phyloP scores from a whole-genome alignment of 1,284 basidiomycete species.

The Retiboletus flavoniger region DNA sequence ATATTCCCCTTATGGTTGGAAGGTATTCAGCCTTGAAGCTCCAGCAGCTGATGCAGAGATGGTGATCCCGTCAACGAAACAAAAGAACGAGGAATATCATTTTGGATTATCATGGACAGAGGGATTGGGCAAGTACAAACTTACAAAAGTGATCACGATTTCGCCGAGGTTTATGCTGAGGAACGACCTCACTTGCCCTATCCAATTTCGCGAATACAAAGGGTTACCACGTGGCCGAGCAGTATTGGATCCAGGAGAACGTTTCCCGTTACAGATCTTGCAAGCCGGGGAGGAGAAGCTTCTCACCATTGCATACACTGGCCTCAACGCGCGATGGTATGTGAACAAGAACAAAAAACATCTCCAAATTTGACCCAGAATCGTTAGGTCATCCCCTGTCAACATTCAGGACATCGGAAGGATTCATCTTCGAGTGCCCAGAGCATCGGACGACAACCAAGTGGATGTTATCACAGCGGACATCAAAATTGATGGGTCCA shows the following conservation, averaged over 20 bases:
- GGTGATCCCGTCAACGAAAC: slow-evolving; percentile 65
- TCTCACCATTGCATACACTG: slow-evolving; percentile 83
- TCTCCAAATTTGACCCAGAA: slow-evolving; percentile 5
- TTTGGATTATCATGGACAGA: slow-evolving; percentile 92
- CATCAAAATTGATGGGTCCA: slow-evolving; percentile 82
- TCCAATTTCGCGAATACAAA: slow-evolving; percentile 87
- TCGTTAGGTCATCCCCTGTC: slow-evolving; percentile 85
- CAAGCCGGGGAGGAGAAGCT: slow-evolving; percentile 68
- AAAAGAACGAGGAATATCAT: slow-evolving; percentile 79
- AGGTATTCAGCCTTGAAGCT: slow-evolving; percentile 88
- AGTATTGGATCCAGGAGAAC: slow-evolving; percentile 66
- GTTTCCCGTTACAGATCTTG: slow-evolving; percentile 70
- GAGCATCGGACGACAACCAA: slow-evolving; percentile 38
- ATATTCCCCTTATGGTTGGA: slow-evolving; percentile 6
- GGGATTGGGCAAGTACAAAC: slow-evolving; percentile 94
- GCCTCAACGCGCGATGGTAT: slow-evolving; percentile 84
- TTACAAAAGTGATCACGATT: slow-evolving; percentile 92
- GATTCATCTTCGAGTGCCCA: slow-evolving; percentile 72
- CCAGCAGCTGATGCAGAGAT: slow-evolving; percentile 88
- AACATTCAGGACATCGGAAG: slow-evolving; percentile 90
- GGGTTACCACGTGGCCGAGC: slow-evolving; percentile 68
- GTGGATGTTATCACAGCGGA: slow-evolving; percentile 79
- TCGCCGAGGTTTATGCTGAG: slow-evolving; percentile 90
- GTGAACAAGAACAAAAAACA: not conserved
- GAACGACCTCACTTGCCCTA: slow-evolving; percentile 70